These are phyloP conservation scores for Elsinoe perseae DNA, from an alignment of 2,329 filamentous ascomycete genomes.

Conservation along the genomic window DNA sequence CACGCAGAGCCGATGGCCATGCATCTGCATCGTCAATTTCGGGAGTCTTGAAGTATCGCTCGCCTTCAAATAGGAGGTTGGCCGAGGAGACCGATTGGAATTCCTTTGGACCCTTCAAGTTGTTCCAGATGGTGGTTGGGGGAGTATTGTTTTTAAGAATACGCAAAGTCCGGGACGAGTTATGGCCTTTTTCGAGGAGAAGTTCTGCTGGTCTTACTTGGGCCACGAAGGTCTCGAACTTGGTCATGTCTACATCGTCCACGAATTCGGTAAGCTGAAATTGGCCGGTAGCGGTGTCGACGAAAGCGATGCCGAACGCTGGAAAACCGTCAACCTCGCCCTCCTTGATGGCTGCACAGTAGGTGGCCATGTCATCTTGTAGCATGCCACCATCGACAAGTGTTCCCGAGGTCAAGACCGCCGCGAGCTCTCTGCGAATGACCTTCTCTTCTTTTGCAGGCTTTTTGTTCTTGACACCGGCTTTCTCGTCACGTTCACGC, in stretches of 20 bases:
- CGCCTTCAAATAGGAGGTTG: conserved; percentile 69
- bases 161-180: conserved; percentile 82
- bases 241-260: conserved; percentile 88
- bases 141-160: conserved; percentile 94
- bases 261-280: conserved; percentile 89
- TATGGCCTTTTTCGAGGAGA: conserved; percentile 66
- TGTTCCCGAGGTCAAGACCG: conserved; percentile 84
- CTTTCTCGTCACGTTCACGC: conserved; percentile 71
- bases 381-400: conserved; percentile 95
- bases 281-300: conserved; percentile 90
- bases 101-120: conserved; percentile 75
- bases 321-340: conserved; percentile 62
- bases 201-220: conserved; percentile 85
- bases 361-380: conserved; percentile 94
- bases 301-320: conserved; percentile 84
- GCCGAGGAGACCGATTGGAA: conserved; percentile 86
- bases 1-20: conserved; percentile 69
- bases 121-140: conserved; percentile 91
- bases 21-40: conserved; percentile 52
- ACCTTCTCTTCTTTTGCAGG: conserved; percentile 77
- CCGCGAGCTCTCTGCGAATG: conserved; percentile 82
- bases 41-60: conserved; percentile 63
- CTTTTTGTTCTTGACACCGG: conserved; percentile 46
- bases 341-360: conserved; percentile 86
- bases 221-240: conserved; percentile 93